Conservation (phyloP, 768 basidiomycete species). For the Pisolithus microcarpus region DNA sequence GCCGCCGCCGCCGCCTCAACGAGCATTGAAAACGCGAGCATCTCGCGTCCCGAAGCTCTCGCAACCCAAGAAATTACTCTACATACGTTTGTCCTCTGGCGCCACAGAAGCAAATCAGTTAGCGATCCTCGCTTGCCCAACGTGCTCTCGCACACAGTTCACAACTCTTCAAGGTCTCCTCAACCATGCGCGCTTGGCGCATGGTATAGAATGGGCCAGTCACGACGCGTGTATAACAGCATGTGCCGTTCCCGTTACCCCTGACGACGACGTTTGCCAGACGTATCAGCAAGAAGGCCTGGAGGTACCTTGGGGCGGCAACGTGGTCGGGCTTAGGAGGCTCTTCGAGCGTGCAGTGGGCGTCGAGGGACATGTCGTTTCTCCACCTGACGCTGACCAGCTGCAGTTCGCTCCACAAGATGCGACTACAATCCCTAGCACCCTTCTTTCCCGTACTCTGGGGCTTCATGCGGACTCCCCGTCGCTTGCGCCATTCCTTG, state of each 20-base stretch:
- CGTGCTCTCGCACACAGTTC: conserved; percentile 41
- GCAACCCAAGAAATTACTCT: conserved; percentile 33
- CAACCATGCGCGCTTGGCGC: conserved; percentile 46
- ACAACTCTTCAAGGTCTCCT: conserved; percentile 46
- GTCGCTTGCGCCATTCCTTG: conserved; percentile 44
- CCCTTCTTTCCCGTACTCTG: conserved; percentile 40
- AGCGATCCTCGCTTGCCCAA: conserved; percentile 34
- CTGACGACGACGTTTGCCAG: conserved; percentile 28
- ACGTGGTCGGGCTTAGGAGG: conserved; percentile 38
- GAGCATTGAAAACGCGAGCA: conserved; percentile 20
- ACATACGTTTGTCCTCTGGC: conserved; percentile 29
- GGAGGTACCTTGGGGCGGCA: conserved; percentile 26
- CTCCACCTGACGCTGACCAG: neutral
- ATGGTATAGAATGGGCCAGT: conserved; percentile 40
- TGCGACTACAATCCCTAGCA: conserved; percentile 19
- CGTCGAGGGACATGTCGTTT: conserved; percentile 18
- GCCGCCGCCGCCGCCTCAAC: conserved; percentile 9
- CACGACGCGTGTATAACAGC: conserved; percentile 46
- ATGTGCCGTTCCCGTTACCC: conserved; percentile 33
- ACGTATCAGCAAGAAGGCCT: conserved; percentile 34
- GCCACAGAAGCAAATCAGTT: conserved; percentile 23
- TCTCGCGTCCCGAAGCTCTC: conserved; percentile 21
- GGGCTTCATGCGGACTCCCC: conserved; percentile 47
- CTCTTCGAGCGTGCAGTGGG: conserved; percentile 48
- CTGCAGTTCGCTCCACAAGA: conserved; percentile 4